A percentile compares a stretch with the other conserved stretches of the same genome.
Conservation (phyloP, 768 basidiomycete genomes). For the Pisolithus albus region DNA sequence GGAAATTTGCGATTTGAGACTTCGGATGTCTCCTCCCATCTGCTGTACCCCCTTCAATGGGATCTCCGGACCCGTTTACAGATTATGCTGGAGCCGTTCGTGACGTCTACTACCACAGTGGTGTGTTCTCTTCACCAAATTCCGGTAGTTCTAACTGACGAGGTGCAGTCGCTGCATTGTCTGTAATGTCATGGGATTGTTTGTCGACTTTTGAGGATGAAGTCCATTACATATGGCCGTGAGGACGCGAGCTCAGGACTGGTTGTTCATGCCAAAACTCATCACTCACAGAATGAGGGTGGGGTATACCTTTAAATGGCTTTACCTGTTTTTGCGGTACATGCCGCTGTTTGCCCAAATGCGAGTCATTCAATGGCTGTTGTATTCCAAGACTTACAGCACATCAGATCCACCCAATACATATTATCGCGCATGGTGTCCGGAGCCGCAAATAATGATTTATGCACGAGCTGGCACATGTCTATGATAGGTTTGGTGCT, state of each 20-base stretch:
- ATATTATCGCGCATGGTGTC: not conserved
- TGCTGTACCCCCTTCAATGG: not conserved
- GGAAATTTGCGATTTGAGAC: no score
- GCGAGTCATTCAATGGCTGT: conserved; percentile 12
- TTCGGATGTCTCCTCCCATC: not conserved
- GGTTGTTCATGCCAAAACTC: not conserved
- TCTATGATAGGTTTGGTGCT: not conserved
- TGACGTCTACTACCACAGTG: not conserved
- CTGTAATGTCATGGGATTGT: conserved; percentile 19
- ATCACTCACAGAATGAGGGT: conserved; percentile 16
- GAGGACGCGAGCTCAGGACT: conserved; percentile 2
- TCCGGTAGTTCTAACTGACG: not conserved
- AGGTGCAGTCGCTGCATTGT: conserved; percentile 14
- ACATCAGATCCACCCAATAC: conserved; percentile 1
- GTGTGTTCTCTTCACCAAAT: not conserved
- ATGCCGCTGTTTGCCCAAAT: conserved; percentile 11
- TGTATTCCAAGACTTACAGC: conserved; percentile 5
- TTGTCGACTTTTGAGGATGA: conserved; percentile 20
- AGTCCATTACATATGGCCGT: conserved; percentile 14
- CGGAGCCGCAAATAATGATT: not conserved
- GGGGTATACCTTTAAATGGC: conserved; percentile 23
- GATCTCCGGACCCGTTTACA: not conserved
- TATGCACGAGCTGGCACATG: not conserved
- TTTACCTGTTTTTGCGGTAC: conserved; percentile 24
- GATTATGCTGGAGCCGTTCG: not conserved